These are phyloP conservation scores for Flaveria bidentis DNA, from an alignment of 129 eudicot genomes.

Conservation along the genomic window DNA sequence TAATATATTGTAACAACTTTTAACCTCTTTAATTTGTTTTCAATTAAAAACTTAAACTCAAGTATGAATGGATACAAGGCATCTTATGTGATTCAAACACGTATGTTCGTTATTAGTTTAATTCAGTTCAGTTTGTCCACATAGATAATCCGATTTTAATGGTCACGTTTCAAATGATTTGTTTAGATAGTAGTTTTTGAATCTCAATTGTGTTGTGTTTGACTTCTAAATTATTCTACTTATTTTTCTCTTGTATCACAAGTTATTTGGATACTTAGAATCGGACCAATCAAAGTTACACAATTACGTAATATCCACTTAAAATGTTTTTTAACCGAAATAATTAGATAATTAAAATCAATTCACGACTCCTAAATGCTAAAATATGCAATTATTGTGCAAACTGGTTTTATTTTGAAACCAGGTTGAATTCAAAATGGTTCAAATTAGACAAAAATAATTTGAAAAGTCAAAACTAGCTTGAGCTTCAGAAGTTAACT, in stretches of 20 bases:
- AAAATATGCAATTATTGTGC: too few species aligned
- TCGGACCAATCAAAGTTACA: too few species aligned
- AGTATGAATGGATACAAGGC: neutral
- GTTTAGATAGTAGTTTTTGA: neutral
- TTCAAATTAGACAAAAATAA: too few species aligned
- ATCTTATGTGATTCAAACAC: neutral
- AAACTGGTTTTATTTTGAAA: too few species aligned
- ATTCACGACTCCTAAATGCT: too few species aligned
- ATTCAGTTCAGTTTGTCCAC: neutral
- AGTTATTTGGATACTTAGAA: neutral
- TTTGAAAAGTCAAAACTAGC: too few species aligned
- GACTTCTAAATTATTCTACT: neutral
- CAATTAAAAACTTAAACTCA: neutral
- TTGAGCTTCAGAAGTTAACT: too few species aligned
- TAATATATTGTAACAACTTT: neutral
- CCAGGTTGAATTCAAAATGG: too few species aligned
- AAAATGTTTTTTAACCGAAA: too few species aligned
- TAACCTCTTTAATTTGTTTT: neutral
- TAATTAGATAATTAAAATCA: too few species aligned
- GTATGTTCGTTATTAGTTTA: neutral
- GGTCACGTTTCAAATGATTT: neutral
- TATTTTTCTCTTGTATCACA: neutral
- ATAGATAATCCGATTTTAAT: neutral
- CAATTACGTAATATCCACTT: too few species aligned
- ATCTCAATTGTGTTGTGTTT: neutral